Percentiles rank a stretch among this genome's conserved stretches.
These are phyloP conservation scores for Penicillium vulpinum DNA, from an alignment of 2,329 filamentous ascomycete genomes.

Conservation along the genomic window DNA sequence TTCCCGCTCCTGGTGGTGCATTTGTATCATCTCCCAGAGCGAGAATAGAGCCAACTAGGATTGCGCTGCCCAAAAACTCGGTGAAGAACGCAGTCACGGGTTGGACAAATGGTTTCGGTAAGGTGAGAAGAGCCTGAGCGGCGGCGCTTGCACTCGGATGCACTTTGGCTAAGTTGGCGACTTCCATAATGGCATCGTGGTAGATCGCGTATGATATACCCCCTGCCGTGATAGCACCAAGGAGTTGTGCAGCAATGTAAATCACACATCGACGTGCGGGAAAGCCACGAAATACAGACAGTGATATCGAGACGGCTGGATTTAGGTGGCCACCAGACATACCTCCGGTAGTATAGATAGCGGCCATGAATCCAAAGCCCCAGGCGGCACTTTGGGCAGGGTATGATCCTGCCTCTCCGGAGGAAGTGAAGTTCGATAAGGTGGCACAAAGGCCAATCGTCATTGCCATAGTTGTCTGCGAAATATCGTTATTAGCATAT, in stretches of 20 bases:
- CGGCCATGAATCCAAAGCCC: slow-evolving; percentile 39
- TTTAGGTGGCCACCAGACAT: slow-evolving; percentile 53
- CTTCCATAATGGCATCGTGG: slow-evolving; percentile 34
- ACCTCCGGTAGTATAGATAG: slow-evolving; percentile 49
- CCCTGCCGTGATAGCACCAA: slow-evolving; percentile 37
- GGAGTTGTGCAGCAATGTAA: slow-evolving; percentile 38
- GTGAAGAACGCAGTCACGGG: slow-evolving; percentile 38
- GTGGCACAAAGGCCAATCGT: slow-evolving; percentile 31
- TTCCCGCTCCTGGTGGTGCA: slow-evolving; percentile 46
- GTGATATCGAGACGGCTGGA: slow-evolving; percentile 45
- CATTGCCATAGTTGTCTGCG: slow-evolving; percentile 30
- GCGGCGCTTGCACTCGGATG: slow-evolving; percentile 20
- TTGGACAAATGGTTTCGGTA: slow-evolving; percentile 27
- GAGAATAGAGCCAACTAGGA: slow-evolving; percentile 34
- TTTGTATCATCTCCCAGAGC: slow-evolving; percentile 47
- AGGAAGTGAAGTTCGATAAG: slow-evolving; percentile 23
- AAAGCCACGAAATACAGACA: slow-evolving; percentile 38
- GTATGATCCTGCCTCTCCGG: slow-evolving; percentile 26
- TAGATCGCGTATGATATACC: slow-evolving; percentile 40
- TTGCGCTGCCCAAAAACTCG: slow-evolving; percentile 38
- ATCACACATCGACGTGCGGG: slow-evolving; percentile 27
- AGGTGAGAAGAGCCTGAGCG: slow-evolving; percentile 29
- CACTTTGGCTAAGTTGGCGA: slow-evolving; percentile 15
- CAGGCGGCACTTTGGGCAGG: slow-evolving; percentile 24
- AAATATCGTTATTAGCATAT: not conserved